Base-by-base conservation (phyloP, 768 basidiomycete genomes). In the Clitopilus hobsonii region DNA sequence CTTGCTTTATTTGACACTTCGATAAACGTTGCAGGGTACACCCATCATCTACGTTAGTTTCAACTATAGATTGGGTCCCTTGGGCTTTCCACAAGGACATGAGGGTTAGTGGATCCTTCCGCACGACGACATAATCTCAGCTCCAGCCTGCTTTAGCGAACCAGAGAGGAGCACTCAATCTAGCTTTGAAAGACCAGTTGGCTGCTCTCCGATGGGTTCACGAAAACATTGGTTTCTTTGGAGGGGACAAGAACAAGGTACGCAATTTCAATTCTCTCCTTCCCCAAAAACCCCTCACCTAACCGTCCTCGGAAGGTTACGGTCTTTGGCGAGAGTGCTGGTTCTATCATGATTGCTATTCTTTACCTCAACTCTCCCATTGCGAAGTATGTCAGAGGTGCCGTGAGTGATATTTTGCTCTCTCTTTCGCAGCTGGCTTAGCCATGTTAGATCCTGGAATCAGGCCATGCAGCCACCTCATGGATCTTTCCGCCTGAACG, bases 241-340 rank as follows among this genome's bases (percentile, higher is more conserved):
- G 84, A 5, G 85, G 85, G 20, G 81, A 78, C 60, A 70, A 69
- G 16, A 61, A n/a, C 8, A 74, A 77, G 66, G 76, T 75, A n/a
- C n/a, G n/a, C n/a, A n/a, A n/a, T n/a, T n/a, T n/a, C n/a, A n/a
- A n/a, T n/a, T n/a, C n/a, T n/a, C n/a, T n/a, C n/a, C n/a, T n/a
- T n/a, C n/a, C n/a, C n/a, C n/a, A n/a, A n/a, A n/a, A n/a, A n/a
- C n/a, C n/a, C n/a, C n/a, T n/a, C n/a, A n/a, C n/a, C n/a, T n/a
- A n/a, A n/a, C n/a, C n/a, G n/a, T n/a, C n/a, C n/a, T n/a, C n/a
- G n/a, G n/a, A n/a, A n/a, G n/a, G n/a, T n/a, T n/a, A n/a, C n/a
- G n/a, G n/a, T n/a, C n/a, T n/a, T n/a, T n/a, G n/a, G n/a, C n/a
- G n/a, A n/a, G n/a, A n/a, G n/a, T n/a, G n/a, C n/a, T n/a, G n/a